Evolutionary conservation across 805 yeast species (phyloP), one percentile per base, ranked within the genome.

Genomic region (Yarrowia sp.): DNA sequence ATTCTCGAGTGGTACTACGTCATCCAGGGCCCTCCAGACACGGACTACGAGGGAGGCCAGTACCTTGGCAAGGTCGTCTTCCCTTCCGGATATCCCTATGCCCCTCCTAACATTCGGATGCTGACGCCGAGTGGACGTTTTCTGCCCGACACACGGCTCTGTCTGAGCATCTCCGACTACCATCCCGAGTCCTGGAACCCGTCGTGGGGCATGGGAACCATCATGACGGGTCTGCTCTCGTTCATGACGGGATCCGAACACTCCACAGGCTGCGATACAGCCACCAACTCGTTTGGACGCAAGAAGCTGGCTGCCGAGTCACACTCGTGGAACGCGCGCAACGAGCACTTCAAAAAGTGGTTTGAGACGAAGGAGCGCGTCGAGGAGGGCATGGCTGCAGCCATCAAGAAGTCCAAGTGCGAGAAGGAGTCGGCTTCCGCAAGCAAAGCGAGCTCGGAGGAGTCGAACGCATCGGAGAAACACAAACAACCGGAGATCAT

Each of bases 161-260:
- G 98, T 74, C 77, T 92, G 53, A 85, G 92, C n/a, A 91, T 92
- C 87, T 86, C 96, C 69, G 97, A 92, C 74, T 92, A 84, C 73
- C 98, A 92, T 68, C 97, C 97, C 3, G 94, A 91, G 72, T 77
- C 87, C 1, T 92, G 98, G 98, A 91, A 92, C 72, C 97, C 98
- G 1, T 90, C 96, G 6, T 92, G 97, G 97, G 84, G 91, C 46
- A 97, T 92, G 24, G 79, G 90, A 32, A 91, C 97, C 0, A 92
- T 92, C 19, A 78, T 92, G 67, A 88, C 85, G 10, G 98, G 97
- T 0, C 76, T 92, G 35, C 77, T 92, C 66, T 89, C 96, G 71
- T 92, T 92, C 70, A 92, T 92, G 98, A 90, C 96, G 0, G 86
- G 94, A 9, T 82, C 83, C 63, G 97, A 92, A 67, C 76, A 81